Conservation (phyloP, 2,329 filamentous ascomycete genomes). For the Microcyclosporella mali region DNA sequence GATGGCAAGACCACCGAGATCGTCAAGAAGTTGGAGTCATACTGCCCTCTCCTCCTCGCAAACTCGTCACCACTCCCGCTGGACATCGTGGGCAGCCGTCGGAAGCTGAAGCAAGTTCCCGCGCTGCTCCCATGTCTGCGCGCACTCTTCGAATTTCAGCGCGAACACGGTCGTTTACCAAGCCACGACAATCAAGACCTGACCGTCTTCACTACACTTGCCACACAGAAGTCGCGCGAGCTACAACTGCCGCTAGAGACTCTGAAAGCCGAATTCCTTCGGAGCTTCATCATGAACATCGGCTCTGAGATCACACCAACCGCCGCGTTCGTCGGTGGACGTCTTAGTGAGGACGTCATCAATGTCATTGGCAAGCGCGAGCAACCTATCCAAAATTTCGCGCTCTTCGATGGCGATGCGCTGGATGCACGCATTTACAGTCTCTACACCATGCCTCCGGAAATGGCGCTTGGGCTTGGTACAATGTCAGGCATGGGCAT, state of each 20-base stretch:
- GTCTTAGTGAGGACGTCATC: constrained; percentile 92
- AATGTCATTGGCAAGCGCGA: constrained; percentile 87
- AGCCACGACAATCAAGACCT: constrained; percentile 57
- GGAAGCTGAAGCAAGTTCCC: constrained; percentile 68
- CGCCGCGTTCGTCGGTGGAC: constrained; percentile 80
- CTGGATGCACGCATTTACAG: constrained; percentile 75
- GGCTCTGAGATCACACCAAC: constrained; percentile 80
- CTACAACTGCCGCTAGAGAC: constrained; percentile 43
- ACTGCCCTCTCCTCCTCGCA: constrained; percentile 80
- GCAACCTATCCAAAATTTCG: constrained; percentile 92
- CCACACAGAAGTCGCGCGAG: constrained; percentile 70
- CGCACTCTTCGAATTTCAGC: constrained; percentile 81
- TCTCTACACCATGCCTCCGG: constrained; percentile 40
- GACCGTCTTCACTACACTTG: constrained; percentile 67
- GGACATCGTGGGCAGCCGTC: constrained; percentile 62
- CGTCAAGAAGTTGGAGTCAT: constrained; percentile 85
- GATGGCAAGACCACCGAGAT: constrained; percentile 67
- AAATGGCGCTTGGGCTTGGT: constrained; percentile 13
- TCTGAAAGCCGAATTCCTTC: constrained; percentile 57
- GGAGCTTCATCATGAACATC: constrained; percentile 80
- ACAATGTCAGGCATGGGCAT: not conserved
- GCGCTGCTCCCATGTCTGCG: constrained; percentile 79
- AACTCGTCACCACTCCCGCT: constrained; percentile 65
- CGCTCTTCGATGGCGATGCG: constrained; percentile 80
- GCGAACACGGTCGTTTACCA: constrained; percentile 37